Base-by-base conservation (phyloP, 202 grass and related monocot species). In the Brachypodium distachyon region DNA sequence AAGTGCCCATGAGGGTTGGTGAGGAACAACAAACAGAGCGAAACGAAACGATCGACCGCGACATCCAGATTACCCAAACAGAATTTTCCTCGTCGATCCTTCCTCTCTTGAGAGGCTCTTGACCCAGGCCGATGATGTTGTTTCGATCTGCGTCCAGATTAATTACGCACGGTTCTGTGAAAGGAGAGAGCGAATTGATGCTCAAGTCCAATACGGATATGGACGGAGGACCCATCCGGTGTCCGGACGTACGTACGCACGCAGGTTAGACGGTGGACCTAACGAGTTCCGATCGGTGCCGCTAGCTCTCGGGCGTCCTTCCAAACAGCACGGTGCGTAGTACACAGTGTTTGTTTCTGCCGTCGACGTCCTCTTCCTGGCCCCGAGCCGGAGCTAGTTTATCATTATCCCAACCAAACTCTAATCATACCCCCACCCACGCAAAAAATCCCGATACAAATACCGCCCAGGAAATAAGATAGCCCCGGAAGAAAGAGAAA, bases 371-470 rank as follows among this genome's bases (percentile, higher is more conserved):
- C 25, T 36, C 46, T 23, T 61, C 12, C 25, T 11, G 22, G 3
- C 12, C 11, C 61, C 2, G 61, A 6, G 23, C 47, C 25, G 4
- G 3, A 6, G 55, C 19, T 75, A 50, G 10, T 76, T 88, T 84
- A 88, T 84, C 29, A 84, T 77, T 84, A 81, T 88, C 81, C 39
- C 81, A 77, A 58, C 81, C 48, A 77, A 84, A 72, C 86, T 77
- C 72, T 77, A 77, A 84, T 85, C 71, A 88, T 81, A 77, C 63
- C 64, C 52, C 64, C 77, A 81, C 86, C 82, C 82, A 72, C 77
- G n/a, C n/a, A n/a, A n/a, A 84, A 84, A 84, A 76, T 77, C 81
- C 64, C 81, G 52, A 88, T 88, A 88, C 86, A 88, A 88, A 88
- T 88, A 88, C 86, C 71, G 25, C 49, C 81, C 64, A 77, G 29